Conservation (phyloP, 177 flowering plant genomes). For the Tripterygium wilfordii region DNA sequence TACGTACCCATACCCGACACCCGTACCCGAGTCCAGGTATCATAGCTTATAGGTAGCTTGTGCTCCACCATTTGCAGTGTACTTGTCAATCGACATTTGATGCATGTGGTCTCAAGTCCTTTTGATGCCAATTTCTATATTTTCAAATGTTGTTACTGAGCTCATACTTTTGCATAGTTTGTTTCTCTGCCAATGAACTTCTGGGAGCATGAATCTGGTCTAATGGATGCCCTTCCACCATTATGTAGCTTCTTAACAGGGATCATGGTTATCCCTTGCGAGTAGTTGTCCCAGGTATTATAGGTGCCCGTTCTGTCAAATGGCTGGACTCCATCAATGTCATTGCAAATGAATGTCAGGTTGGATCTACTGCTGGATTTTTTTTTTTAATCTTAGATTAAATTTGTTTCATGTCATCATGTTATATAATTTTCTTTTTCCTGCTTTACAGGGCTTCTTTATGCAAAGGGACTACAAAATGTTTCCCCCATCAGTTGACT, state of each 20-base stretch:
- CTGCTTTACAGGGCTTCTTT: slow-evolving; percentile 72
- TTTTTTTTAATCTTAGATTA: neutral
- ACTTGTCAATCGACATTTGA: too few species aligned
- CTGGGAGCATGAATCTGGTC: too few species aligned
- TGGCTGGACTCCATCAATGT: slow-evolving; percentile 86
- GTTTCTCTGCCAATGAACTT: too few species aligned
- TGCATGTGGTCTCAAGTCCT: too few species aligned
- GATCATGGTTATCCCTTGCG: slow-evolving; percentile 97
- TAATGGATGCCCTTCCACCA: too few species aligned
- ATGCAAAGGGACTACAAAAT: slow-evolving; percentile 99
- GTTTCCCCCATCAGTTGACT: slow-evolving; percentile 96
- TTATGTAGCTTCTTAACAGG: slow-evolving; percentile 69
- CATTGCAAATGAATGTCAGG: slow-evolving; percentile 91
- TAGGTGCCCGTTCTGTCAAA: slow-evolving; percentile 98
- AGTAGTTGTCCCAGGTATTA: slow-evolving; percentile 87
- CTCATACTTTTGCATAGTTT: too few species aligned
- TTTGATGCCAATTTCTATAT: too few species aligned
- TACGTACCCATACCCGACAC: too few species aligned
- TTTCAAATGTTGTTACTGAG: too few species aligned
- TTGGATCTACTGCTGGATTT: slow-evolving; percentile 16
- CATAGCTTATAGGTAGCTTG: too few species aligned
- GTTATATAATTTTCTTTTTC: neutral
- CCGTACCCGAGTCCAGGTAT: too few species aligned
- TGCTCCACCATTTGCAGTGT: too few species aligned
- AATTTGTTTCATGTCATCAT: neutral